A percentile compares a stretch with the other conserved stretches of the same genome.
Evolutionary conservation across 345 rosid species (phyloP).

Genomic region (sweet orange (Citrus sinensis)): DNA sequence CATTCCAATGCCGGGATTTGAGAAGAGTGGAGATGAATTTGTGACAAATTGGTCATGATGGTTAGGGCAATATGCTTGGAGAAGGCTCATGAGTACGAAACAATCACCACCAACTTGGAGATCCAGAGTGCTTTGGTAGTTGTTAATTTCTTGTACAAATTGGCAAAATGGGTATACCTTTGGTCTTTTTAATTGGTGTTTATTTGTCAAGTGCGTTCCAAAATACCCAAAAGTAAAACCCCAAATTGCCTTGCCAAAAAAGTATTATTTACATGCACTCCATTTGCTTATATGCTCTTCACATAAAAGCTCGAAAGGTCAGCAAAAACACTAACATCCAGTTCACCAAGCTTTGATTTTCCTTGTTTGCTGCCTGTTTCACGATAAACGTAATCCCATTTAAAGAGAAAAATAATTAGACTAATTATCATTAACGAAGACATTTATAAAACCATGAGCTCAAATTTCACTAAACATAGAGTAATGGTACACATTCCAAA

Average conservation of each 20-base stretch:
- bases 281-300: slow-evolving; percentile 45
- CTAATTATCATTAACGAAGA: not conserved
- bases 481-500: no score
- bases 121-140: slow-evolving; percentile 13
- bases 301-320: slow-evolving; percentile 55
- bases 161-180: slow-evolving; percentile 14
- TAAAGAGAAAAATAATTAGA: slow-evolving; percentile 8
- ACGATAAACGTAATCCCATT: slow-evolving; percentile 24
- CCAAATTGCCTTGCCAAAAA: slow-evolving; percentile 25
- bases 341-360: slow-evolving; percentile 52
- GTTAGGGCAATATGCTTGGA: not conserved
- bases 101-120: slow-evolving; percentile 15
- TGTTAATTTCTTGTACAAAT: slow-evolving; percentile 19
- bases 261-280: slow-evolving; percentile 36
- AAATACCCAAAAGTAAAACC: slow-evolving; percentile 3
- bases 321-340: slow-evolving; percentile 65
- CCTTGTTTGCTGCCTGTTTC: slow-evolving; percentile 66
- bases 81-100: not conserved
- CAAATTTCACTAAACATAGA: not conserved
- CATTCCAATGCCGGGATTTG: not conserved
- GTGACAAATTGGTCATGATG: not conserved
- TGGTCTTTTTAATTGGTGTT: slow-evolving; percentile 11
- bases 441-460: not conserved
- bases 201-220: not conserved
- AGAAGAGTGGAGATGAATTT: not conserved